These are phyloP conservation scores for Aspergillus japonicus DNA, from an alignment of 2,329 filamentous ascomycete species.

Conservation along the genomic window DNA sequence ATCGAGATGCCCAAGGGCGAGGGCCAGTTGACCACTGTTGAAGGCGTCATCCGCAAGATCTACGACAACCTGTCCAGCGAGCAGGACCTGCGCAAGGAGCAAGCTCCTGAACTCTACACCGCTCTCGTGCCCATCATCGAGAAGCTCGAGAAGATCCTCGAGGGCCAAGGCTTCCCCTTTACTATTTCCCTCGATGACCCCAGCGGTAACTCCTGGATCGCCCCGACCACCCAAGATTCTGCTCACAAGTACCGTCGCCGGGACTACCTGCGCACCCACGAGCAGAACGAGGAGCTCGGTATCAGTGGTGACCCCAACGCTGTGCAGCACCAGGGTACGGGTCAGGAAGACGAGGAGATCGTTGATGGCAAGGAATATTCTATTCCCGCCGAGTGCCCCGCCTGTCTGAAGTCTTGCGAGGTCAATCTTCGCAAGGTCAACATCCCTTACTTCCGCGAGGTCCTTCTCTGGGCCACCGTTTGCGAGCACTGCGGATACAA, in stretches of 20 bases:
- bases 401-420: constrained; percentile 78
- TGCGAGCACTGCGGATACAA: constrained; percentile 92
- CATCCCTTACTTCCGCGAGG: constrained; percentile 93
- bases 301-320: constrained; percentile 55
- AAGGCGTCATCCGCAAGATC: constrained; percentile 78
- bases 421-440: constrained; percentile 66
- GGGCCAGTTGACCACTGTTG: constrained; percentile 89
- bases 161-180: constrained; percentile 79
- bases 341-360: constrained; percentile 72
- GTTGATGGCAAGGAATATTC: constrained; percentile 89
- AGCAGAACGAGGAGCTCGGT: constrained; percentile 84
- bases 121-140: constrained; percentile 76
- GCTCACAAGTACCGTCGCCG: constrained; percentile 88
- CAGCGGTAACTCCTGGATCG: constrained; percentile 94
- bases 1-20: constrained; percentile 89
- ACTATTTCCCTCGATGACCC: constrained; percentile 84
- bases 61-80: constrained; percentile 77
- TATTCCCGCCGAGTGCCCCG: constrained; percentile 88
- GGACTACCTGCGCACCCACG: constrained; percentile 77
- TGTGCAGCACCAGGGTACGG: constrained; percentile 41
- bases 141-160: constrained; percentile 73
- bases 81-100: constrained; percentile 76
- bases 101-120: constrained; percentile 72
- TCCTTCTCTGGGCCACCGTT: constrained; percentile 90
- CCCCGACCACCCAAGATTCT: constrained; percentile 71